Percentiles rank a stretch among this genome's conserved stretches.
Conservation (phyloP, 148 eudicot species). For the Chenopodium berlandieri region DNA sequence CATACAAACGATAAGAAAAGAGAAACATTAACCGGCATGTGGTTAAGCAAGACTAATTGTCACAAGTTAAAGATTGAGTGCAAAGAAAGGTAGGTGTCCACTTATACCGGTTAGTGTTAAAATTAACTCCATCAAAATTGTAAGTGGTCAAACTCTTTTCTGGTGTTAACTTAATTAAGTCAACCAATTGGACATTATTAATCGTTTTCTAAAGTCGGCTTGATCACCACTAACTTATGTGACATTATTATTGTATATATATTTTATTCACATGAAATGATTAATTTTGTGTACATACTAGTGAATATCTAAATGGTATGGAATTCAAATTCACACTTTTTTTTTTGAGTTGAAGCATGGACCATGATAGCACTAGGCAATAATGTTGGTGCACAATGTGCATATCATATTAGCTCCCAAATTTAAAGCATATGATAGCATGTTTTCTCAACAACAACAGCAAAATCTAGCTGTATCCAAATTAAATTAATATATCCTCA, state of each 20-base stretch:
- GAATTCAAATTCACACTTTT: not conserved
- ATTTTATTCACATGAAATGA: not conserved
- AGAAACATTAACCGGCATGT: not conserved
- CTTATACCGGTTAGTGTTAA: too few relatives aligned
- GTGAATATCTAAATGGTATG: not conserved
- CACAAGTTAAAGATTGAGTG: too few relatives aligned
- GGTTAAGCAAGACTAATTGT: too few relatives aligned
- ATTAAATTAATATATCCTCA: not conserved
- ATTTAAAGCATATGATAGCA: conserved; percentile 4
- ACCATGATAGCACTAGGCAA: not conserved
- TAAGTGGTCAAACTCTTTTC: too few relatives aligned
- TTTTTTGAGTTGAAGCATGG: not conserved
- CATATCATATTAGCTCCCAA: conserved; percentile 4
- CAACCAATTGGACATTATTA: too few relatives aligned
- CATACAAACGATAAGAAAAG: not conserved
- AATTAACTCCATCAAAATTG: too few relatives aligned
- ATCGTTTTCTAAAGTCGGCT: not conserved
- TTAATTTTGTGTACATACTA: not conserved
- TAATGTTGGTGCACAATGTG: conserved; percentile 10
- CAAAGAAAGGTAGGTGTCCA: too few relatives aligned
- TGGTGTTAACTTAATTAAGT: too few relatives aligned
- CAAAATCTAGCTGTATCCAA: conserved; percentile 16
- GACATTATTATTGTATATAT: not conserved
- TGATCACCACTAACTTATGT: not conserved
- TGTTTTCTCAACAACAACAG: conserved; percentile 5